Percentiles rank a stretch among this genome's conserved stretches.
phyloP scores from a whole-genome alignment of 164 flowering plant genomes.

The Dillenia suffruticosa region DNA sequence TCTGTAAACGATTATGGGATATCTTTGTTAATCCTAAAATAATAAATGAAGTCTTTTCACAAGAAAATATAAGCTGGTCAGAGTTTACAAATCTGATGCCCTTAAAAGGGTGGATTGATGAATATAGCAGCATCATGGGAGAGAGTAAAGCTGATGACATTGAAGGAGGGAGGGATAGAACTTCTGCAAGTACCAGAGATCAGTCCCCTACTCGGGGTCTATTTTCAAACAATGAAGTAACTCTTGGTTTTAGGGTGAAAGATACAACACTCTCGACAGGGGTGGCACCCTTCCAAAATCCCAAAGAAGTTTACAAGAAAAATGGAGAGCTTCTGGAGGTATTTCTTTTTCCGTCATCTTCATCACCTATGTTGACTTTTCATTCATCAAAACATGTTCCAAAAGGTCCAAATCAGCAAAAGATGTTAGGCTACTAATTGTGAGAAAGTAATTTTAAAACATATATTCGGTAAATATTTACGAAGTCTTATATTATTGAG shows the following conservation, averaged over 20 bases:
- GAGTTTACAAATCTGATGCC: slow-evolving; percentile 28
- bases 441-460: no score
- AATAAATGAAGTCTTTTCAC: slow-evolving; percentile 36
- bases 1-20: slow-evolving; percentile 46
- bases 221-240: slow-evolving; percentile 29
- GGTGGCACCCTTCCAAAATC: slow-evolving; percentile 40
- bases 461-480: no score
- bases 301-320: slow-evolving; percentile 65
- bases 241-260: slow-evolving; percentile 33
- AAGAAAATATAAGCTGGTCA: slow-evolving; percentile 31
- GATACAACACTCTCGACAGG: slow-evolving; percentile 24
- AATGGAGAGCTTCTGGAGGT: slow-evolving; percentile 97
- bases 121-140: slow-evolving; percentile 22
- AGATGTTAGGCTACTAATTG: no score
- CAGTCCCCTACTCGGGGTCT: slow-evolving; percentile 30
- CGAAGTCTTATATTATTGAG: neutral
- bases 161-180: slow-evolving; percentile 24
- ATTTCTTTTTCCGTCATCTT: slow-evolving; percentile 9
- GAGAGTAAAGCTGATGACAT: slow-evolving; percentile 29
- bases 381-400: no score
- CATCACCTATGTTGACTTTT: neutral
- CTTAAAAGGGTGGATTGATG: slow-evolving; percentile 51
- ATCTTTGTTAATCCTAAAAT: slow-evolving; percentile 40
- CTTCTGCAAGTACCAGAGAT: slow-evolving; percentile 21
- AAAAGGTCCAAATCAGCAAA: no score